Percentiles rank a stretch among this genome's conserved stretches.
These are phyloP conservation scores for Cercospora sesami DNA, from an alignment of 2,329 filamentous ascomycete species.

Conservation along the genomic window DNA sequence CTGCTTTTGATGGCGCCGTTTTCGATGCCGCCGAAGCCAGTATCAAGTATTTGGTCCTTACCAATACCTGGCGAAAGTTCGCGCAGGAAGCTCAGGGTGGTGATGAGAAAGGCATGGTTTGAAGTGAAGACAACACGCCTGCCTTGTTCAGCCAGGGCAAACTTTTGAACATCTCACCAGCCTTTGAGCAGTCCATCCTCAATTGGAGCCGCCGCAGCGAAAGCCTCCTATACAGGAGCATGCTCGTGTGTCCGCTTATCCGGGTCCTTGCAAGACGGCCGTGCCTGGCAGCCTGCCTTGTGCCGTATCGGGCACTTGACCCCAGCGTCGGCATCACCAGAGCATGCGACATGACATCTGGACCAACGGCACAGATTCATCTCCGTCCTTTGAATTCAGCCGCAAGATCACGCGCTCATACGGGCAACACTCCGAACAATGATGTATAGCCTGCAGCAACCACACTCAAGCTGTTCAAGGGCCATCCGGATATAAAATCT, in stretches of 20 bases:
- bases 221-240: not conserved
- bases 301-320: not conserved
- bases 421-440: not conserved
- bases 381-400: not conserved
- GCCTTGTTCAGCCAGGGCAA: not conserved
- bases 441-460: not conserved
- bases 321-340: not conserved
- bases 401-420: not conserved
- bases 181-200: not conserved
- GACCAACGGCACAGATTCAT: not conserved
- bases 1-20: slow-evolving; percentile 51
- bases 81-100: slow-evolving; percentile 17
- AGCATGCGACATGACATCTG: not conserved
- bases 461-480: not conserved
- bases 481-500: not conserved
- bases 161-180: not conserved
- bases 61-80: slow-evolving; percentile 62
- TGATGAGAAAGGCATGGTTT: slow-evolving; percentile 3
- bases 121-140: not conserved
- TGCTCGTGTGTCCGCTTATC: not conserved
- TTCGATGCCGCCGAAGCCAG: slow-evolving; percentile 62
- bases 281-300: not conserved
- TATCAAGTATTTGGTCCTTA: slow-evolving; percentile 67
- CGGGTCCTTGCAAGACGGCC: not conserved
- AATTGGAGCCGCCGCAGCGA: not conserved